phyloP scores from a whole-genome alignment of 139 green algal genomes.

The Coccomyxa sp. region DNA sequence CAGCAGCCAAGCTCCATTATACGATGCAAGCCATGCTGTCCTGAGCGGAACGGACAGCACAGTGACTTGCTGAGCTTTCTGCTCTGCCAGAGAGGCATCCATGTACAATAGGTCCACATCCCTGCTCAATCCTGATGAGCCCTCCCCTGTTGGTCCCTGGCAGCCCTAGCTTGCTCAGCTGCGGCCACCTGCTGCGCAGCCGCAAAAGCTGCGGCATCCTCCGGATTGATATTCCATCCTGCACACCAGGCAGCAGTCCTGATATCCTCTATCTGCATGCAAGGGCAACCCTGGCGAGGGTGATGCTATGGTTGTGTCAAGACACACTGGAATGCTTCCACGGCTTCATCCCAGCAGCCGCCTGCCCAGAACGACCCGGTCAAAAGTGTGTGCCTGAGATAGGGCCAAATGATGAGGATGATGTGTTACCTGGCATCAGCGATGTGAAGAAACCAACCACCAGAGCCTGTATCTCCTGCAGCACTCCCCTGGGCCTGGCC shows the following conservation, averaged over 20 bases:
- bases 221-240: constrained; percentile 66
- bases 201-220: constrained; percentile 52
- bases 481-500: constrained; percentile 10
- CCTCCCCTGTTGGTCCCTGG: too few species aligned
- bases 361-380: not conserved
- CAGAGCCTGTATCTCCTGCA: constrained; percentile 65
- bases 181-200: constrained; percentile 32
- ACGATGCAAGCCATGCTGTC: too few species aligned
- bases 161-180: constrained; percentile 15
- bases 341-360: not conserved
- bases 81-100: not conserved
- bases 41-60: too few species aligned
- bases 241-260: constrained; percentile 3
- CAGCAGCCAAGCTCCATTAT: too few species aligned
- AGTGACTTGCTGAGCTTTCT: too few species aligned
- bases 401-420: not conserved
- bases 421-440: constrained; percentile 49
- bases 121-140: not conserved
- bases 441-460: constrained; percentile 78
- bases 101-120: not conserved
- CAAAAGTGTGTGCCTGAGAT: not conserved
- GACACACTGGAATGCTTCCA: not conserved
- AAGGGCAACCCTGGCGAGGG: not conserved
- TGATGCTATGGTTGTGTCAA: not conserved
- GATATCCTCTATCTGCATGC: not conserved